phyloP scores from a whole-genome alignment of 2,329 filamentous ascomycete species.

The Penicillium janthinellum region DNA sequence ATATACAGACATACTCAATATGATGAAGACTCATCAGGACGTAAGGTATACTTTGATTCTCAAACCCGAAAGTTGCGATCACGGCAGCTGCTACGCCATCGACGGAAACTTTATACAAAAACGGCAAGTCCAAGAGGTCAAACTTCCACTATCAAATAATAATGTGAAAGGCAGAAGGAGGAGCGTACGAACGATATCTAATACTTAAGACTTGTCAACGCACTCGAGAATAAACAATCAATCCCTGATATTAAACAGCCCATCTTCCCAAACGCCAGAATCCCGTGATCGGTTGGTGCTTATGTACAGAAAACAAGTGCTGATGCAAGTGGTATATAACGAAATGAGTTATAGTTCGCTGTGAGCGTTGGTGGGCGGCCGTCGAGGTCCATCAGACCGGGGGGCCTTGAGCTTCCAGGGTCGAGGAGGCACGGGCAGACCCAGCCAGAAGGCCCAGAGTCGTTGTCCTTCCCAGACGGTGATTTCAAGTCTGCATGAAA shows the following conservation, averaged over 20 bases:
- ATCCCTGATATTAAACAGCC: constrained; percentile 2
- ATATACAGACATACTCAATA: too few relatives aligned
- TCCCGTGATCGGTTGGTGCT: constrained; percentile 1
- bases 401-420: constrained; percentile 57
- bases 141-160: too few relatives aligned
- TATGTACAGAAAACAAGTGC: constrained; percentile 22
- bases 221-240: constrained; percentile 3
- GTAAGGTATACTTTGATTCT: too few relatives aligned
- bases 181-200: neutral
- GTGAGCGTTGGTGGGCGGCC: constrained; percentile 3
- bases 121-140: too few relatives aligned
- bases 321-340: constrained; percentile 10
- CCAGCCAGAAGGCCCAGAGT: constrained; percentile 64
- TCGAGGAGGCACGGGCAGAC: constrained; percentile 59
- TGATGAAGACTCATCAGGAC: too few relatives aligned
- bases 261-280: constrained; percentile 18
- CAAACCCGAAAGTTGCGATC: too few relatives aligned
- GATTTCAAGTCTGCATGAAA: constrained; percentile 51
- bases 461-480: constrained; percentile 56
- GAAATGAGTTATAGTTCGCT: constrained; percentile 45
- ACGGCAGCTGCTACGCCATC: too few relatives aligned
- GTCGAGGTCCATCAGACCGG: constrained; percentile 13
- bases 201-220: neutral
- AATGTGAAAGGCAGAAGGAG: too few relatives aligned
- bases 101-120: too few relatives aligned